Evolutionary conservation across 1,284 basidiomycete species (phyloP).

Genomic region (Cutaneotrichosporon cyanovorans): DNA sequence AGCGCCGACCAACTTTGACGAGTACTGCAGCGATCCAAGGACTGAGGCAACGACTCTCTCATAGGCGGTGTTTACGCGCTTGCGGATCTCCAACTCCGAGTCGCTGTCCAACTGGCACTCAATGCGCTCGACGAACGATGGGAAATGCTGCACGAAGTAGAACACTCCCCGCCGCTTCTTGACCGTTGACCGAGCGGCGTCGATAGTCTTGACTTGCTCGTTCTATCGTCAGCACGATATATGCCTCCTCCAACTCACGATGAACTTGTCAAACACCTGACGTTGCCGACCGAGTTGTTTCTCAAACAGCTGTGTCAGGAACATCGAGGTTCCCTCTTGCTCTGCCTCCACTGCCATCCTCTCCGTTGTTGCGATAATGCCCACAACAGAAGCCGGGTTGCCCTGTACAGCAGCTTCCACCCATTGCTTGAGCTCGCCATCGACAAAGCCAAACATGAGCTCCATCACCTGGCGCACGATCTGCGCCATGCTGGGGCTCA

Average conservation of each 20-base stretch:
- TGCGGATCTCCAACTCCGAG: constrained; percentile 69
- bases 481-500: constrained; percentile 65
- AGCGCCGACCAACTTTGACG: constrained; percentile 80
- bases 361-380: constrained; percentile 73
- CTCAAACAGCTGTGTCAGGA: constrained; percentile 64
- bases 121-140: constrained; percentile 73
- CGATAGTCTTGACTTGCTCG: constrained; percentile 82
- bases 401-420: constrained; percentile 60
- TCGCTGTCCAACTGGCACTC: constrained; percentile 77
- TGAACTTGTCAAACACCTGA: constrained; percentile 63
- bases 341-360: constrained; percentile 63
- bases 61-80: constrained; percentile 72
- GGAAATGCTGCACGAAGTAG: constrained; percentile 90
- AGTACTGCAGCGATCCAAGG: constrained; percentile 87
- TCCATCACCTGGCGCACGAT: constrained; percentile 83
- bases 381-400: constrained; percentile 58
- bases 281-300: constrained; percentile 74
- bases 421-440: constrained; percentile 74
- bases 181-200: constrained; percentile 62
- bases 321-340: constrained; percentile 68
- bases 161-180: constrained; percentile 84
- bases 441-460: constrained; percentile 87
- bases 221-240: constrained; percentile 49
- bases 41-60: constrained; percentile 79
- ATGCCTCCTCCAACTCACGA: constrained; percentile 52